Base-by-base conservation (phyloP, 768 basidiomycete genomes). In the Clitopilus hobsonii region DNA sequence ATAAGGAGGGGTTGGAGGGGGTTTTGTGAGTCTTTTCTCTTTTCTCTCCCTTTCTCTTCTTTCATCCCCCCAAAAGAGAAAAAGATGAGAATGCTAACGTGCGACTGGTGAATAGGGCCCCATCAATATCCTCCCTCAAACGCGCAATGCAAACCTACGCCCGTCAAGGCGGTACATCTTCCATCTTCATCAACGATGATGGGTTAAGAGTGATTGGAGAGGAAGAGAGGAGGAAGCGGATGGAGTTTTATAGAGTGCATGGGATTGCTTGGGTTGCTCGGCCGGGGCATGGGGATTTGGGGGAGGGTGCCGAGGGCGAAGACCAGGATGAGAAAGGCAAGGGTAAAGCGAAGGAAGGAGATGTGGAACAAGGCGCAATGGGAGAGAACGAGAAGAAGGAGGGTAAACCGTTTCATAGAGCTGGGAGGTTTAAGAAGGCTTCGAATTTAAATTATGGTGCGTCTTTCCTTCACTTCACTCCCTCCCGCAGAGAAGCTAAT, bases 381-480 rank as follows among this genome's bases (percentile, higher is more conserved):
- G 32, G n/a, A n/a, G n/a, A n/a, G 32, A 56, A 26, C 38, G 36
- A 0, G 26, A 20, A 14, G n/a, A 16, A n/a, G 49, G 22, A n/a
- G 18, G 41, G 2, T 24, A 55, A 5, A 80, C 79, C 53, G 1
- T 86, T 79, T 72, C 81, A 69, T 75, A 84, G 79, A 36, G 85
- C 87, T 3, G 93, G 94, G 27, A 80, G 92, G 20, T 96, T 96
- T 79, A 96, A 96, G 77, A 96, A 96, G 71, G 92, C 92, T 0
- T 86, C 85, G 14, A 96, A 96, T 70, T 86, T 95, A 87, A 96
- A 95, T 66, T 93, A 88, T 61, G 91, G 81, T 64, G 45, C 0
- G 61, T 61, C 20, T 8, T 20, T 30, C 24, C 8, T 24, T 32
- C 11, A 29, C 6, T 29, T 54, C 27, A 57, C 2, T 30, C 24